Conservation (phyloP, 306 rosid genomes). For the Sphenostylis stenocarpa region DNA sequence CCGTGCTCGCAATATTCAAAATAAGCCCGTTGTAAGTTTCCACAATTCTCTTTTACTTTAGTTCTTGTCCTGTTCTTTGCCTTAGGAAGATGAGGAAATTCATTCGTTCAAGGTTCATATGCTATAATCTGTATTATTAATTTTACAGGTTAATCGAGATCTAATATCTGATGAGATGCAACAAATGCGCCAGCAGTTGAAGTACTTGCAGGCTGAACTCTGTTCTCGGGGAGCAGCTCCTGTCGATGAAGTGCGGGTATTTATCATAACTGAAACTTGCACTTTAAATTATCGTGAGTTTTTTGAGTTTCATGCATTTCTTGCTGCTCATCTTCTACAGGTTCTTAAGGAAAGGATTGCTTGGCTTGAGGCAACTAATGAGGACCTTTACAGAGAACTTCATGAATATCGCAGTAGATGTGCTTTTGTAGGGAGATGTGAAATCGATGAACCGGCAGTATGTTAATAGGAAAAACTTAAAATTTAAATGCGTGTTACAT, state of each 20-base stretch:
- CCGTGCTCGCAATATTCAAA: constrained; percentile 92
- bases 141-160: constrained; percentile 73
- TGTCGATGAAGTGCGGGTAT: constrained; percentile 69
- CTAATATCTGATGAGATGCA: constrained; percentile 79
- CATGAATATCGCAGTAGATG: constrained; percentile 70
- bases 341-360: constrained; percentile 70
- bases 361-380: constrained; percentile 77
- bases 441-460: constrained; percentile 59
- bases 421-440: constrained; percentile 49
- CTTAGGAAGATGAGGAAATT: constrained; percentile 9
- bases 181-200: constrained; percentile 73
- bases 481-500: constrained; percentile 1
- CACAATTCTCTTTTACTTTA: constrained; percentile 14
- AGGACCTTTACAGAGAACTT: constrained; percentile 65
- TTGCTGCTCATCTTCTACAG: constrained; percentile 41
- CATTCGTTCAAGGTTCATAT: constrained; percentile 24
- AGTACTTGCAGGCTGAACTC: constrained; percentile 77
- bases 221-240: constrained; percentile 63
- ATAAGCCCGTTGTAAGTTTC: constrained; percentile 79
- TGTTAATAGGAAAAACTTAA: constrained; percentile 31
- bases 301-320: constrained; percentile 26
- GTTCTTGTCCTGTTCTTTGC: constrained; percentile 18
- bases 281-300: constrained; percentile 3
- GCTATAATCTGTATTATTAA: constrained; percentile 27
- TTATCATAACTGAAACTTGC: constrained; percentile 7